phyloP scores from a whole-genome alignment of 352 stramenopile species.

The Globisporangium abappressorium region DNA sequence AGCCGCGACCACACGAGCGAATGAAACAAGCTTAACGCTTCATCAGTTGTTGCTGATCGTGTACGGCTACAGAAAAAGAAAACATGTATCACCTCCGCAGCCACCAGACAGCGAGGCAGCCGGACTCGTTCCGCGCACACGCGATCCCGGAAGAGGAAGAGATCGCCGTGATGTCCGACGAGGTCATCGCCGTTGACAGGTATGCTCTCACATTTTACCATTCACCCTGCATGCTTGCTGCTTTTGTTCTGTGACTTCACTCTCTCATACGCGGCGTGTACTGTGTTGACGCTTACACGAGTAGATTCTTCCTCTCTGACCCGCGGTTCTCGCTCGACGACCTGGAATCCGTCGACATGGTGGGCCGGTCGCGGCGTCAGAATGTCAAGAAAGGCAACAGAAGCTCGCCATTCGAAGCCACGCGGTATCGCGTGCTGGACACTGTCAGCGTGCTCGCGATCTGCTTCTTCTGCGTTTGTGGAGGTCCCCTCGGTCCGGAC shows the following conservation, averaged over 20 bases:
- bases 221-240: neutral
- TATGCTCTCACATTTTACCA: neutral
- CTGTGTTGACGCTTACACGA: neutral
- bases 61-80: neutral
- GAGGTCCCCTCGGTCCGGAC: conserved; percentile 18
- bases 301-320: conserved; percentile 12
- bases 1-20: neutral
- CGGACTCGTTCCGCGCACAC: neutral
- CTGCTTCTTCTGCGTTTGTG: conserved; percentile 26
- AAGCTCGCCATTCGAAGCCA: conserved; percentile 6
- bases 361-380: conserved; percentile 3
- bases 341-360: conserved; percentile 19
- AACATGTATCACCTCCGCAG: conserved; percentile 7
- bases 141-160: conserved; percentile 17
- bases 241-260: neutral
- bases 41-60: neutral
- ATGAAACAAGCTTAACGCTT: neutral
- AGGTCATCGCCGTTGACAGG: conserved; percentile 8
- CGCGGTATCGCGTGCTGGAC: conserved; percentile 16
- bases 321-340: conserved; percentile 16
- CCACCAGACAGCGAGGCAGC: neutral
- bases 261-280: neutral
- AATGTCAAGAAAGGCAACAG: neutral
- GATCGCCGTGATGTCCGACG: conserved; percentile 22
- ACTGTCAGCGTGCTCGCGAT: conserved; percentile 14